Evolutionary conservation across 257 asterid species (phyloP).

Genomic region (Capsicum pubescens): DNA sequence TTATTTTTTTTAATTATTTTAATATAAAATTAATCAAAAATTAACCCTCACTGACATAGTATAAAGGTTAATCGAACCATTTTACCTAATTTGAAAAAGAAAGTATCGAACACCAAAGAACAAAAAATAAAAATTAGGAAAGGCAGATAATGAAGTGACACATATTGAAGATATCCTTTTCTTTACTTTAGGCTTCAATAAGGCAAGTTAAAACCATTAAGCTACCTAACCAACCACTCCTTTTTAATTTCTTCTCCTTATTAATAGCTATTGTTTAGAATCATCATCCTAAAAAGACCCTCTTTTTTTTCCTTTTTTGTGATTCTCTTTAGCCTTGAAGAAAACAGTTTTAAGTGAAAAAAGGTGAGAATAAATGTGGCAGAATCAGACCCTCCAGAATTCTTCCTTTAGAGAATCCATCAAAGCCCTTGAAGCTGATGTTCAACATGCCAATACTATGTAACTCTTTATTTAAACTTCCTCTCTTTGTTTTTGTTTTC

Average conservation of each 20-base stretch:
- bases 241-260: conserved; percentile 34
- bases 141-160: conserved; percentile 14
- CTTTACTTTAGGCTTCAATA: conserved; percentile 48
- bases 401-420: conserved; percentile 65
- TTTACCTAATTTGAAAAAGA: too few species aligned
- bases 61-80: too few species aligned
- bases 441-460: conserved; percentile 75
- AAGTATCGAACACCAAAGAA: too few species aligned
- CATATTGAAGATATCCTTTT: conserved; percentile 53
- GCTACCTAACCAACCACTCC: conserved; percentile 35
- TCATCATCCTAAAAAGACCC: conserved; percentile 31
- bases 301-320: conserved; percentile 26
- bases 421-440: conserved; percentile 71
- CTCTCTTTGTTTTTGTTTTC: neutral
- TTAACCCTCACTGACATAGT: too few species aligned
- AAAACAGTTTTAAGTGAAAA: neutral
- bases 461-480: conserved; percentile 36
- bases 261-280: neutral
- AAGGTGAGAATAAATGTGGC: conserved; percentile 51
- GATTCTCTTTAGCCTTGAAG: neutral
- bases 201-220: conserved; percentile 47
- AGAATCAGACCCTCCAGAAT: conserved; percentile 39
- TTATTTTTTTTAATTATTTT: too few species aligned
- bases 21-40: too few species aligned
- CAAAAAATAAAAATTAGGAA: neutral